Conservation (phyloP, 768 basidiomycete genomes). For the Suillus occidentalis region DNA sequence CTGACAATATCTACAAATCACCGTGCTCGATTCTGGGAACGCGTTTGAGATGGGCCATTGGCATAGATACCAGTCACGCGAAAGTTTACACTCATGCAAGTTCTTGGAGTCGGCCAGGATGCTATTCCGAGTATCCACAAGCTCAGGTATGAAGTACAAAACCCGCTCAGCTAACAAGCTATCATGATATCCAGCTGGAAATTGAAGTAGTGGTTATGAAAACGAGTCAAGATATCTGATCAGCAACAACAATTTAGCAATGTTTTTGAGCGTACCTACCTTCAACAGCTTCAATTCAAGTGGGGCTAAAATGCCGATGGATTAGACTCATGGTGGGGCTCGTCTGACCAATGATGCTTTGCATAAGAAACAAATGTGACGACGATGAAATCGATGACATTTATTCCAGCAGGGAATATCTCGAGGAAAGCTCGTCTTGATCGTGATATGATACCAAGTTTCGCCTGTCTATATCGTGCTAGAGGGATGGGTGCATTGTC, state of each 20-base stretch:
- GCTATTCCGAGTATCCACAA: not conserved
- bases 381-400: constrained; percentile 32
- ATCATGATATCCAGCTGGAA: not conserved
- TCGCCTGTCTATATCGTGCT: constrained; percentile 37
- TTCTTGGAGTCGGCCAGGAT: not conserved
- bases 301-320: not conserved
- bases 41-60: not conserved
- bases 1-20: not conserved
- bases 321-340: not conserved
- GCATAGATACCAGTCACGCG: not conserved
- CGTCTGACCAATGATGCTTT: constrained; percentile 8
- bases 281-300: not conserved
- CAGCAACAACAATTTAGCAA: not conserved
- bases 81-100: not conserved
- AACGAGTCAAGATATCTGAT: not conserved
- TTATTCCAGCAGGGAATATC: constrained; percentile 33
- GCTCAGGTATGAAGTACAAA: not conserved
- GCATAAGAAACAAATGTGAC: constrained; percentile 9
- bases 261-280: not conserved
- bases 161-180: not conserved
- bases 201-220: not conserved
- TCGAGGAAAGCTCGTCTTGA: constrained; percentile 36
- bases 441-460: constrained; percentile 38
- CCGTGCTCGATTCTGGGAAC: not conserved
- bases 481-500: constrained; percentile 29